Base-by-base conservation (phyloP, 2,329 filamentous ascomycete species). In the Pseudogymnoascus sp. region DNA sequence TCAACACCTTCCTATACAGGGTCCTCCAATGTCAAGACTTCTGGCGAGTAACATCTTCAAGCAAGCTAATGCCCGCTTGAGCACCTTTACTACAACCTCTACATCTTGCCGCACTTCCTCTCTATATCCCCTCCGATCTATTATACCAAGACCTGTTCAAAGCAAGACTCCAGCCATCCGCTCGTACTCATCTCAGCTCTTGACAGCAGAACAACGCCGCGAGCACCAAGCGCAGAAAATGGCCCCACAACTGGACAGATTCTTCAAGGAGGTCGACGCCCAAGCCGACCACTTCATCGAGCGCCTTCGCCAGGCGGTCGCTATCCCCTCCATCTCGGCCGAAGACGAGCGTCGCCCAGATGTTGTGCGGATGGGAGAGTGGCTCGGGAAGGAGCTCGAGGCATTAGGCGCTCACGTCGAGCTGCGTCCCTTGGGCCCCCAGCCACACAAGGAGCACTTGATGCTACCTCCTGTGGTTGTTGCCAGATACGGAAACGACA, bases 291-390 rank as follows among this genome's bases (percentile, higher is more conserved):
- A 85, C 73, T 97, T 96, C 78, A 95, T 96, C 76, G 89, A 95
- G 70, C 88, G 93, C 69, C 85, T 99, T 65, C 84, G 90, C 72
- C 86, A 92, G 77, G 94, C 94, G 62, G 94, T 99, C 64, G 93
- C 92, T 61, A 99, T 99, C 71, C 94, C 94, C 19, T 99, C 94
- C 66, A 83, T 99, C 74, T 97, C 93, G 35, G 90, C 93, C 58
- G 92, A 97, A 66, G 91, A 94, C 72, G 88, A 89, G 69, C 88
- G 91, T 72, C 87, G 94, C 64, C 87, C 87, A 62, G 92, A 99
- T 82, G 94, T 99, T 66, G 86, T 99, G 72, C 91, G 88, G 80
- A 99, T 99, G 94, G 94, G 91, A 70, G 83, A 96, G 71, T 99
- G 88, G 75, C 88, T 99, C 66, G 91, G 87, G 67, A 80, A 82